A percentile compares a stretch with the other conserved stretches of the same genome.
Conservation (phyloP, 805 yeast genomes). For the Metschnikowia rubicola region DNA sequence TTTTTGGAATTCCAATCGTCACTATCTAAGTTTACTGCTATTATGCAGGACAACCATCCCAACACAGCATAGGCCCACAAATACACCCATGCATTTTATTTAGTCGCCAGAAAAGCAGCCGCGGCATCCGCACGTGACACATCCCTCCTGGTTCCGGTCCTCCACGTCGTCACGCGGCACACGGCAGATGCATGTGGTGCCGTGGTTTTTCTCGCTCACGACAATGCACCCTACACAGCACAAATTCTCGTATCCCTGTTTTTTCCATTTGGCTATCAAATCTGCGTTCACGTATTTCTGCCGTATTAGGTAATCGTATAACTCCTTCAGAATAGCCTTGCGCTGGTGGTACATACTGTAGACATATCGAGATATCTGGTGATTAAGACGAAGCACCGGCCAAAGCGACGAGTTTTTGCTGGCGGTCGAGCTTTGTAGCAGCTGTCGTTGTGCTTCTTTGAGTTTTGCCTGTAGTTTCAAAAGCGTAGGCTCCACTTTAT, state of each 20-base stretch:
- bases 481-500: constrained; percentile 63
- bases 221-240: constrained; percentile 82
- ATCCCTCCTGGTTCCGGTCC: constrained; percentile 36
- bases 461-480: constrained; percentile 55
- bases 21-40: too few species aligned
- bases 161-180: constrained; percentile 64
- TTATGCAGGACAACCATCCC: too few species aligned
- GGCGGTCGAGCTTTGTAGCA: constrained; percentile 37
- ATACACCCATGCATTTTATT: constrained; percentile 17
- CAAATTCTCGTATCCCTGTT: constrained; percentile 79
- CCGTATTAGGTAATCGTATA: constrained; percentile 71
- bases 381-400: constrained; percentile 68
- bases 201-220: constrained; percentile 54
- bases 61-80: too few species aligned
- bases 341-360: constrained; percentile 71
- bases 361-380: constrained; percentile 72
- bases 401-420: constrained; percentile 53
- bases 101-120: constrained; percentile 73
- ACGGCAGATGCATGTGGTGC: constrained; percentile 74
- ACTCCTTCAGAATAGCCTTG: constrained; percentile 59
- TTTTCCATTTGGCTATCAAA: constrained; percentile 78
- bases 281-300: constrained; percentile 65
- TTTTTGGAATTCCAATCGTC: too few species aligned
- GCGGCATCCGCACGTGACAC: constrained; percentile 79
- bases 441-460: constrained; percentile 42